Evolutionary conservation across 2,329 filamentous ascomycete genomes (phyloP).

Genomic region (Pseudogymnoascus destructans): DNA sequence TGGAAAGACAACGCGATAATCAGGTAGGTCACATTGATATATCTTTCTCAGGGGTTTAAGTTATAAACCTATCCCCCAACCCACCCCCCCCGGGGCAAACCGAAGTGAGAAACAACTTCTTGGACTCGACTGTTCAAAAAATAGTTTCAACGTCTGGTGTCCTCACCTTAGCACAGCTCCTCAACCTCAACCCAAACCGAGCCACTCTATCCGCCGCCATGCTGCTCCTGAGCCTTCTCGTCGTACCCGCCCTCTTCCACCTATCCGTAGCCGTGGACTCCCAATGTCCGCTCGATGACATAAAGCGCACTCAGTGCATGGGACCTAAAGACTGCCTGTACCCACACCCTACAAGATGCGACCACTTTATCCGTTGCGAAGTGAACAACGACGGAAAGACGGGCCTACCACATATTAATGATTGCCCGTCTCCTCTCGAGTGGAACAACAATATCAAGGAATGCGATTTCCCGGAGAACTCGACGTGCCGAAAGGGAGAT

Average conservation of each 20-base stretch:
- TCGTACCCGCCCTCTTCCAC: not conserved
- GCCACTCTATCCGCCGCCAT: not conserved
- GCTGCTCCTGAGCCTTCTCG: not conserved
- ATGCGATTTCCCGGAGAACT: not conserved
- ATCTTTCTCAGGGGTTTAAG: not conserved
- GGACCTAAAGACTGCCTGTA: not conserved
- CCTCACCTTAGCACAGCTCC: not conserved
- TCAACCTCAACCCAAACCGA: not conserved
- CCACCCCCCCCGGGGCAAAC: not conserved
- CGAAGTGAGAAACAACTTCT: not conserved
- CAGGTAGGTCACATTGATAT: not conserved
- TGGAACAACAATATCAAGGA: not conserved
- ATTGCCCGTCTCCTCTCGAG: not conserved
- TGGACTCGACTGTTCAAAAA: not conserved
- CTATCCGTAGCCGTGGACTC: not conserved
- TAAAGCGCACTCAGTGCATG: not conserved
- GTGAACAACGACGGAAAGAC: not conserved
- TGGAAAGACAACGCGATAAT: not conserved
- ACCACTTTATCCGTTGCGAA: not conserved
- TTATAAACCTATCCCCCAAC: not conserved
- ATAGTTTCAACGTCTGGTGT: not conserved
- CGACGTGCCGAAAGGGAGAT: not conserved
- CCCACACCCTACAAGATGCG: not conserved
- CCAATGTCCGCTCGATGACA: not conserved
- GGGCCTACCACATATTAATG: not conserved